Evolutionary conservation across 805 yeast genomes (phyloP).

Genomic region (Lipomyces sp.): DNA sequence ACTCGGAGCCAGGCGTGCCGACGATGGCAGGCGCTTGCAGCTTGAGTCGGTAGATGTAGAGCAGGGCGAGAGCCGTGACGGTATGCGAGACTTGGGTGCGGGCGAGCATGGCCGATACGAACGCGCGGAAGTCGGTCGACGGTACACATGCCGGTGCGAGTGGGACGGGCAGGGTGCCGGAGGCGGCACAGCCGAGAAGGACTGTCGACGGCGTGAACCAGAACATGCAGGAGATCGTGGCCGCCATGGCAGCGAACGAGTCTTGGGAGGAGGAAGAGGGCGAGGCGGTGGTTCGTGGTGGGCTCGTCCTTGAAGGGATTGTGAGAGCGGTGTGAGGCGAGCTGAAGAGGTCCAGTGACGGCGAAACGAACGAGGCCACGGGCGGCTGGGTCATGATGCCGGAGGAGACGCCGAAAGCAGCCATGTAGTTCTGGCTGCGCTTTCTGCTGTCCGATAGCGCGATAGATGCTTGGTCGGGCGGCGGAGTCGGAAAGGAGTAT

Average conservation of each 20-base stretch:
- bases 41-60: conserved; percentile 37
- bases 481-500: conserved; percentile 13
- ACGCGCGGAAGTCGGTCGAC: conserved; percentile 33
- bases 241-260: conserved; percentile 25
- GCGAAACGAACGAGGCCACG: background rate
- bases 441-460: background rate
- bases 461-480: conserved; percentile 5
- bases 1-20: conserved; percentile 38
- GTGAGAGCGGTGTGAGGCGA: conserved; percentile 4
- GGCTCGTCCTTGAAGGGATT: background rate
- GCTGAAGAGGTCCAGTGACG: conserved; percentile 2
- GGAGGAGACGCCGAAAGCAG: background rate
- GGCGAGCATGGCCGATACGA: conserved; percentile 33
- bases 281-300: background rate
- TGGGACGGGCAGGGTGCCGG: conserved; percentile 8
- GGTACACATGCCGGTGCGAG: conserved; percentile 25
- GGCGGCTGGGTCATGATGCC: background rate
- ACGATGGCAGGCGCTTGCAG: conserved; percentile 25
- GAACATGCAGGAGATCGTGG: conserved; percentile 35
- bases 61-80: conserved; percentile 36
- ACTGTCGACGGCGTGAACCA: conserved; percentile 32
- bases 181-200: conserved; percentile 5
- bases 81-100: conserved; percentile 37
- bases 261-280: conserved; percentile 4
- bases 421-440: background rate